Base-by-base conservation (phyloP, 1,284 basidiomycete species). In the Pascua sp. region DNA sequence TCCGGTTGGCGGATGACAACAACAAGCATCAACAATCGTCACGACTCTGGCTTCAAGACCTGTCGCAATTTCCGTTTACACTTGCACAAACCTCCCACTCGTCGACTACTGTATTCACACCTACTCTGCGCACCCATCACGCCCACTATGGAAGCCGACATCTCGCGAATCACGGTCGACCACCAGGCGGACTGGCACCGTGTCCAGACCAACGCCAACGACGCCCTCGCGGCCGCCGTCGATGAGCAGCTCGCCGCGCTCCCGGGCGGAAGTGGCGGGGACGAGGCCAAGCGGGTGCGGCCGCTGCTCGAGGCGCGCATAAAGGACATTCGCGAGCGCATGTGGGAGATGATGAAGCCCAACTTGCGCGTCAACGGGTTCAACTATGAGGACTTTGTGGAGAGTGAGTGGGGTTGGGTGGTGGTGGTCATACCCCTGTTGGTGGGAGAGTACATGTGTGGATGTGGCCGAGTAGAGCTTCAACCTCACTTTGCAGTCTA, bases 331-430 rank as follows among this genome's bases (percentile, higher is more conserved):
- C 47, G 47, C 13, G 37, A 47, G 37, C 36, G 60, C 17, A 56
- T 53, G 40, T 86, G 89, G 64, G 80, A 81, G 42, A 81, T 85
- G 61, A 82, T 85, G 1, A 82, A 84, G 63, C 82, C 83, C 8
- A 91, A 91, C 70, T 70, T 91, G 17, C 83, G 87, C 41, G 82
- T 91, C 38, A 91, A 91, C 67, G 89, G 89, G 12, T 84, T 86
- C 57, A 86, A 86, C 61, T 84, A 86, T 57, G 87, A 89, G 66
- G 83, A 86, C 11, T 75, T 84, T 54, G 80, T 83, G 53, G 80
- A 83, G 51, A 70, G 78, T 78, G 54, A 58, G 68, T 60, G 7
- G 16, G 18, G 11, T 32, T n/a, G n/a, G n/a, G n/a, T n/a, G n/a
- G 24, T 32, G 24, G 24, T 32, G 24, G 24, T 4, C n/a, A n/a